phyloP scores from a whole-genome alignment of 2,329 filamentous ascomycete genomes.

The Leptographium lundbergii region DNA sequence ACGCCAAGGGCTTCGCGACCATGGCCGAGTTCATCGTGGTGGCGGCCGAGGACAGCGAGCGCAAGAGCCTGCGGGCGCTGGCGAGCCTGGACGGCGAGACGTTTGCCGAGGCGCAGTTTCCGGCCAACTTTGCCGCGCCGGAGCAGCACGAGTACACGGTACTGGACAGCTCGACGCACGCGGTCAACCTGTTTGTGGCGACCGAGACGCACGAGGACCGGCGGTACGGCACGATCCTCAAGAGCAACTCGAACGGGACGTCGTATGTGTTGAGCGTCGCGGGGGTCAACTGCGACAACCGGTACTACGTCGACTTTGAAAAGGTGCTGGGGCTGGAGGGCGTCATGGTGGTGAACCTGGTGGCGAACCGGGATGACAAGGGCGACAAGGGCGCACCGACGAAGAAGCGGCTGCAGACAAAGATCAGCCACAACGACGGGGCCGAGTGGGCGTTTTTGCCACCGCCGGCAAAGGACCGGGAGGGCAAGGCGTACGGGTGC shows the following conservation, averaged over 20 bases:
- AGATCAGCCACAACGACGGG: constrained; percentile 95
- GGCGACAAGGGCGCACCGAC: constrained; percentile 22
- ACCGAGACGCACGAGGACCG: constrained; percentile 52
- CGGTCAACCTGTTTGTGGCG: constrained; percentile 86
- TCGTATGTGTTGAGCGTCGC: constrained; percentile 78
- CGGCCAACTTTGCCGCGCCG: constrained; percentile 66
- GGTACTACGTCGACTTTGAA: constrained; percentile 85
- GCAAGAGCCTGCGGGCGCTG: constrained; percentile 60
- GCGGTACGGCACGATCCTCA: constrained; percentile 78
- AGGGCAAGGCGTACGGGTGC: constrained; percentile 63
- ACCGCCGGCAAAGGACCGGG: constrained; percentile 57
- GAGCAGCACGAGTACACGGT: constrained; percentile 82
- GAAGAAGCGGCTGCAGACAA: constrained; percentile 68
- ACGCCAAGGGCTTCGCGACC: constrained; percentile 77
- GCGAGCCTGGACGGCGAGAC: constrained; percentile 72
- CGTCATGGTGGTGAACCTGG: constrained; percentile 74
- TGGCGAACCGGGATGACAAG: constrained; percentile 50
- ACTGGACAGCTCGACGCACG: constrained; percentile 86
- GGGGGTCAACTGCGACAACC: constrained; percentile 66
- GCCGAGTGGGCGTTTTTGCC: constrained; percentile 69
- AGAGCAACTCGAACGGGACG: constrained; percentile 97
- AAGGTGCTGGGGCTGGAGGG: constrained; percentile 90
- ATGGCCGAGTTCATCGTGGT: constrained; percentile 97
- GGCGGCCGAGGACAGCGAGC: constrained; percentile 58
- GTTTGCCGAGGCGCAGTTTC: constrained; percentile 79